Conservation (phyloP, 345 rosid genomes). For the Stellera chamaejasme region DNA sequence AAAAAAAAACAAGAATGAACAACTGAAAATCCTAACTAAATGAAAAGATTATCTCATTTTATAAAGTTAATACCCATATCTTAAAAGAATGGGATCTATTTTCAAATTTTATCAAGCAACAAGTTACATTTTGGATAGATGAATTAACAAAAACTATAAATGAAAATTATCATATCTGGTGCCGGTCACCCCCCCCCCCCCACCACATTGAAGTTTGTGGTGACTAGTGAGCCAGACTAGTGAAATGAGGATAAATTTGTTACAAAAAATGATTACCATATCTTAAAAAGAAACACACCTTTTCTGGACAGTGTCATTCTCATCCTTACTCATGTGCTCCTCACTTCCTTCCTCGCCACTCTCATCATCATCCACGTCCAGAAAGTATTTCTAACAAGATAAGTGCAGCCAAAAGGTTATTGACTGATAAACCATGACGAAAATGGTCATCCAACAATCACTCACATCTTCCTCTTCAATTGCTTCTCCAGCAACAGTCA, state of each 20-base stretch:
- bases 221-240: neutral
- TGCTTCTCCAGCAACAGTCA: conserved; percentile 53
- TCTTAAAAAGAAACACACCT: conserved; percentile 24
- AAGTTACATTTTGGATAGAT: neutral
- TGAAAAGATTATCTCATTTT: too few species aligned
- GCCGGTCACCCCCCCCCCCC: too few species aligned
- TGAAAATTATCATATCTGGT: too few species aligned
- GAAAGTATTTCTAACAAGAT: conserved; percentile 53
- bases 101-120: neutral
- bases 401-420: conserved; percentile 4
- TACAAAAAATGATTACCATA: neutral
- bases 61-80: too few species aligned
- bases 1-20: too few species aligned
- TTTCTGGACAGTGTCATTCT: conserved; percentile 30
- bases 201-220: too few species aligned
- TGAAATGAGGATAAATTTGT: neutral
- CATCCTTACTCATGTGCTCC: conserved; percentile 23
- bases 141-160: neutral
- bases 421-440: neutral
- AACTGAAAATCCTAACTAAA: too few species aligned
- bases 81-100: too few species aligned
- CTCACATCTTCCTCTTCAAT: conserved; percentile 71
- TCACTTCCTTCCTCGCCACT: conserved; percentile 37
- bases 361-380: conserved; percentile 50
- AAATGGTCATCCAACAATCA: conserved; percentile 1